Conservation (phyloP, 108 stramenopile species). For the Cyclotella atomus region DNA sequence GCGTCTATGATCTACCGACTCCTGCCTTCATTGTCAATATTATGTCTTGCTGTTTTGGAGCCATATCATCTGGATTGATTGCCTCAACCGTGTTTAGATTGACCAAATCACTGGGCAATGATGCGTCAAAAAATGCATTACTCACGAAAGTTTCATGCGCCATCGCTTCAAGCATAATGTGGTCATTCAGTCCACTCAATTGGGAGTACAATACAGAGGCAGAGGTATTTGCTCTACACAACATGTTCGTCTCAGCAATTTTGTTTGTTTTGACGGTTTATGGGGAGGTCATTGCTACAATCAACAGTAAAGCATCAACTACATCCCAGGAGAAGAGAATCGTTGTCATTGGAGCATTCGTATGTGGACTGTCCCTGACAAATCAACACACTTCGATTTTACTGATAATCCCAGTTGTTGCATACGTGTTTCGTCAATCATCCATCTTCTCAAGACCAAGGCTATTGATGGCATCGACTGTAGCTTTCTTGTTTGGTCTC, state of each 20-base stretch:
- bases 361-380: conserved; percentile 70
- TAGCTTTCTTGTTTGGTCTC: conserved; percentile 55
- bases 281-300: not conserved
- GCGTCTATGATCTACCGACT: not conserved
- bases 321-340: not conserved
- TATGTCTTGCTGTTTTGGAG: conserved; percentile 37
- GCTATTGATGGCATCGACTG: conserved; percentile 15
- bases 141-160: conserved; percentile 17
- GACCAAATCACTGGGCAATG: not conserved
- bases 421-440: conserved; percentile 38
- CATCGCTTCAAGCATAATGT: conserved; percentile 39
- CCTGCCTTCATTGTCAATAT: conserved; percentile 37
- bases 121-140: not conserved
- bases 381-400: conserved; percentile 87
- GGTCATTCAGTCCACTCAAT: conserved; percentile 66
- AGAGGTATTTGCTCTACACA: conserved; percentile 91
- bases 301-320: not conserved
- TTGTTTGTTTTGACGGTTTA: conserved; percentile 30
- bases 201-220: conserved; percentile 85
- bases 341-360: conserved; percentile 52
- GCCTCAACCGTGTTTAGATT: conserved; percentile 23
- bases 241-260: conserved; percentile 59
- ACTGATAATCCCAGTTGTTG: conserved; percentile 49
- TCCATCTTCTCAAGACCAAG: conserved; percentile 23
- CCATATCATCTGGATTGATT: conserved; percentile 37